Base-by-base conservation (phyloP, 768 basidiomycete species). In the Boletus pseudo-olivaceus region DNA sequence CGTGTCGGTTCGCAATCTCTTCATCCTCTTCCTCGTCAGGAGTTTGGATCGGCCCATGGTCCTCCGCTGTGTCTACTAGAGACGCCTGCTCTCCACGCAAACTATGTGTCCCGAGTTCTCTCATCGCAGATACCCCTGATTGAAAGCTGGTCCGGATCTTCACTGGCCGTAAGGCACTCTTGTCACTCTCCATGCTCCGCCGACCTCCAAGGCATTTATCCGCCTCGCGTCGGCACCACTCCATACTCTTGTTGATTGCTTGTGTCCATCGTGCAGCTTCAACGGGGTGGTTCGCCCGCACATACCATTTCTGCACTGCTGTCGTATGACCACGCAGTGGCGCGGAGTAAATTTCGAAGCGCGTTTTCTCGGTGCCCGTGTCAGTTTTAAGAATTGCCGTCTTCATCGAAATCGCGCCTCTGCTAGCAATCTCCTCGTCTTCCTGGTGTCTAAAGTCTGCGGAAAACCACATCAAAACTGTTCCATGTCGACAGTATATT, bases 181-280 rank as follows among this genome's bases (percentile, higher is more conserved):
- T 72, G 39, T 81, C 81, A 57, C 81, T 82, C 32, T 83, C 80
- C 40, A 56, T 72, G 56, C 81, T 82, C 54, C 59, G 65, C 35
- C 80, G 70, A 35, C 63, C 62, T 20, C 54, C 57, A 58, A 63
- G 56, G 29, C 59, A 55, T 45, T 66, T 63, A 27, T 71, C 71
- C 1, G 57, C 53, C 34, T 79, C 76, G n/a, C 75, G 74, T 52
- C 78, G 78, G 45, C 77, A 79, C 78, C 83, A 87, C 32, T 93
- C 89, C 54, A 93, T 86, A 57, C 84, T 86, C 65, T 80, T 81
- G 17, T 73, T 71, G 44, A 98, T 80, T 0, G 87, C 88, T 53
- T 87, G 83, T 2, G 84, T 82, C 95, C 95, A 98, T 11, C 94
- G 79, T 5, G 87, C 78, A 5, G 91, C 91, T 69, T 98, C 95